Evolutionary conservation across 805 yeast species (phyloP).

Genomic region (Kuraishia cidri): DNA sequence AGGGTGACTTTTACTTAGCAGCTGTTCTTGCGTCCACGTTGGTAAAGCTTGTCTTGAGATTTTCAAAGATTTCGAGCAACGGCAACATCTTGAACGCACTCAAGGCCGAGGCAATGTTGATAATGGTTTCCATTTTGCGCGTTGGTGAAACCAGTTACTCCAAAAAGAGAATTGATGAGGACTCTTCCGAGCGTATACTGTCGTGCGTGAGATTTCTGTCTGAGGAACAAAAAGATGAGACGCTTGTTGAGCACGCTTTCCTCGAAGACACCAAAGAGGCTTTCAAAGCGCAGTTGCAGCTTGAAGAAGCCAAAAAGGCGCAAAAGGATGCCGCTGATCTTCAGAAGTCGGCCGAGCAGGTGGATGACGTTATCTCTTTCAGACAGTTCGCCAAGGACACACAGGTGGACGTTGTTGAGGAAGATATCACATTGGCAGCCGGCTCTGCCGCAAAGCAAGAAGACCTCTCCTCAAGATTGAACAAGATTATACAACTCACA

Average conservation of each 20-base stretch:
- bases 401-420: conserved; percentile 36
- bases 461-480: conserved; percentile 67
- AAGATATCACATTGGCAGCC: conserved; percentile 52
- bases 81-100: conserved; percentile 62
- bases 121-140: conserved; percentile 85
- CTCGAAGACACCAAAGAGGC: conserved; percentile 85
- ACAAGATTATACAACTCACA: conserved; percentile 87
- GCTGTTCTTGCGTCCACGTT: conserved; percentile 83
- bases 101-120: conserved; percentile 90
- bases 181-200: conserved; percentile 88
- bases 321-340: conserved; percentile 46
- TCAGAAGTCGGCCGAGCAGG: conserved; percentile 60
- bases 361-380: conserved; percentile 71
- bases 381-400: conserved; percentile 61
- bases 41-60: conserved; percentile 78
- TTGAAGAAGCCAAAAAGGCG: conserved; percentile 49
- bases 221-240: conserved; percentile 47
- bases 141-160: conserved; percentile 71
- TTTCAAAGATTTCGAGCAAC: conserved; percentile 46
- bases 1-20: conserved; percentile 87
- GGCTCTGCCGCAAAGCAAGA: conserved; percentile 42
- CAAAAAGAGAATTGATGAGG: conserved; percentile 82
- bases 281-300: conserved; percentile 59
- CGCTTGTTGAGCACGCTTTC: conserved; percentile 53
- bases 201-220: conserved; percentile 77